A percentile compares a stretch with the other conserved stretches of the same genome.
Evolutionary conservation across 202 grass and related monocot genomes (phyloP).

Genomic region (Carex arenaria): DNA sequence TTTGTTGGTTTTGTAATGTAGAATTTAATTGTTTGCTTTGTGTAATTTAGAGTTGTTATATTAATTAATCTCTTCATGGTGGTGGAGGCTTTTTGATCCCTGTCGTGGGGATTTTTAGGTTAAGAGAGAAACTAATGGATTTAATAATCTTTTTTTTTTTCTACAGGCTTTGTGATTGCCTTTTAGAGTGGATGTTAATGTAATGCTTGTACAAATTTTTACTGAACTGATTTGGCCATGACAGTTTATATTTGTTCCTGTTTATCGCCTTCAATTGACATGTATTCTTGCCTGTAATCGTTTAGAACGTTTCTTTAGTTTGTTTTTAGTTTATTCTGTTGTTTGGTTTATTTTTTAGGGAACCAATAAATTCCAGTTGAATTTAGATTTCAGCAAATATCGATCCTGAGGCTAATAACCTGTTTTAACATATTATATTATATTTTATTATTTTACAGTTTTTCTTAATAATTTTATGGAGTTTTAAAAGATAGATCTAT

Average conservation of each 20-base stretch:
- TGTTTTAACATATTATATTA: too few species aligned
- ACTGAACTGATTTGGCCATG: not conserved
- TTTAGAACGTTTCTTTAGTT: not conserved
- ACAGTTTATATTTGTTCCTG: not conserved
- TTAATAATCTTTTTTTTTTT: not conserved
- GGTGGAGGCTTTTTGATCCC: slow-evolving; percentile 29
- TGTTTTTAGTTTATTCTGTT: not conserved
- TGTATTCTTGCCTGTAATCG: not conserved
- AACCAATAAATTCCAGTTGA: too few species aligned
- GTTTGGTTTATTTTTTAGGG: not conserved
- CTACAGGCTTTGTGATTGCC: not conserved
- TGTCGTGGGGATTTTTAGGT: slow-evolving; percentile 14
- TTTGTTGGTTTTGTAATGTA: slow-evolving; percentile 13
- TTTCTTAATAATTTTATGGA: too few species aligned
- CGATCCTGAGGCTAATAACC: too few species aligned
- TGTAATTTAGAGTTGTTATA: not conserved
- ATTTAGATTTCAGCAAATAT: too few species aligned
- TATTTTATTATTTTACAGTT: too few species aligned
- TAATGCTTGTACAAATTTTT: not conserved
- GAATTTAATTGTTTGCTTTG: not conserved
- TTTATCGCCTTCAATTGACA: not conserved
- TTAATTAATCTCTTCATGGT: slow-evolving; percentile 16
- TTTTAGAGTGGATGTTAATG: not conserved
- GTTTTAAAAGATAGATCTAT: too few species aligned
- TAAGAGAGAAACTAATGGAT: slow-evolving; percentile 9